Evolutionary conservation across 2,329 filamentous ascomycete genomes (phyloP).

Genomic region (Laburnicola sp.): DNA sequence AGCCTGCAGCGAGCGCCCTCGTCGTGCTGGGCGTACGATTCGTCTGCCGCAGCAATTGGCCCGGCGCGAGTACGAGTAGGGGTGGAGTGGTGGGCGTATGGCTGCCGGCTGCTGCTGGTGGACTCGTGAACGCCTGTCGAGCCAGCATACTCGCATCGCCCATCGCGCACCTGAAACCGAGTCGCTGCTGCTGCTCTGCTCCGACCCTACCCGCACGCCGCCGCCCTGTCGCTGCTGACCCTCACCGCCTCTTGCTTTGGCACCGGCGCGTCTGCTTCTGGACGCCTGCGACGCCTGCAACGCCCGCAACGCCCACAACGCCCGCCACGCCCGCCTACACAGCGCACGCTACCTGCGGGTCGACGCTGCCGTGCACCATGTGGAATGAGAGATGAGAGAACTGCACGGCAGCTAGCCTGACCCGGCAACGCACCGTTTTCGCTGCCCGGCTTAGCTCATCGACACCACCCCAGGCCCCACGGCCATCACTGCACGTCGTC

Average conservation of each 20-base stretch:
- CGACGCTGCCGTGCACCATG: background rate
- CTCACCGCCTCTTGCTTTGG: slow-evolving; percentile 23
- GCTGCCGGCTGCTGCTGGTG: slow-evolving; percentile 10
- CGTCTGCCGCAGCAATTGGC: slow-evolving; percentile 13
- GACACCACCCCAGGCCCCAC: slow-evolving; percentile 15
- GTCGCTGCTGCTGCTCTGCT: slow-evolving; percentile 22
- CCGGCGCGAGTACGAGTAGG: slow-evolving; percentile 15
- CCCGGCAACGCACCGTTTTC: slow-evolving; percentile 4
- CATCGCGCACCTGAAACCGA: slow-evolving; percentile 18
- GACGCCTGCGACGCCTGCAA: background rate
- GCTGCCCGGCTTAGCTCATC: slow-evolving; percentile 11
- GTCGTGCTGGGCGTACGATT: slow-evolving; percentile 18
- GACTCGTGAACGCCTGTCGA: background rate
- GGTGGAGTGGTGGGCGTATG: no score
- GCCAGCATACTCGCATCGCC: slow-evolving; percentile 13
- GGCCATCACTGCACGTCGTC: no score
- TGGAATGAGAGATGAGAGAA: slow-evolving; percentile 4
- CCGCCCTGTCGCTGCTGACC: background rate
- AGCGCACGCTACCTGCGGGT: no score
- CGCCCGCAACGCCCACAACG: no score
- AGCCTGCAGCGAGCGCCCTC: background rate
- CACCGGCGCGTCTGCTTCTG: slow-evolving; percentile 4
- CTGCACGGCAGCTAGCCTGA: slow-evolving; percentile 7
- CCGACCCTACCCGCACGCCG: slow-evolving; percentile 29
- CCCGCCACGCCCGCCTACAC: no score